Evolutionary conservation across 257 asterid species (phyloP).

Genomic region (Mentha longifolia): DNA sequence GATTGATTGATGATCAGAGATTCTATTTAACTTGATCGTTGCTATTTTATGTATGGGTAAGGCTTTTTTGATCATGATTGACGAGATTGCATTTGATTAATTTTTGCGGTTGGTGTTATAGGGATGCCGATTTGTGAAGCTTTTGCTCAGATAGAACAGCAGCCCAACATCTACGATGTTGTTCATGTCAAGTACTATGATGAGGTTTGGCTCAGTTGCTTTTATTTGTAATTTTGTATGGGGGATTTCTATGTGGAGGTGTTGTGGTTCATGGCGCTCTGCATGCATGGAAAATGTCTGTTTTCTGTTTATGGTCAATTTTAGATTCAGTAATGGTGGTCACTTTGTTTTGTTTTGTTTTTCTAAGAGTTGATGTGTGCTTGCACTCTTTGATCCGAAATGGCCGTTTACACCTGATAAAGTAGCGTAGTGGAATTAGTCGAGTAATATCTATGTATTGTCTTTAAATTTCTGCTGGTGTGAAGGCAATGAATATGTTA

Average conservation of each 20-base stretch:
- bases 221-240: background rate
- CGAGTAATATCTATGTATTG: background rate
- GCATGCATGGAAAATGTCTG: slow-evolving; percentile 7
- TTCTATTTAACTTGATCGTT: background rate
- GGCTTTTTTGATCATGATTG: background rate
- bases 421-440: slow-evolving; percentile 14
- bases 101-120: slow-evolving; percentile 30
- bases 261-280: background rate
- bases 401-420: background rate
- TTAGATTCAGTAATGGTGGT: background rate
- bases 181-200: slow-evolving; percentile 87
- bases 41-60: background rate
- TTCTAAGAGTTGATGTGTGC: background rate
- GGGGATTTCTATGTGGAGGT: background rate
- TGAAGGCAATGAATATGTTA: background rate
- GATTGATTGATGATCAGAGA: background rate
- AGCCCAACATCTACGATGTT: slow-evolving; percentile 76
- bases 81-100: slow-evolving; percentile 23
- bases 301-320: background rate
- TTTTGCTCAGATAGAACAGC: slow-evolving; percentile 85
- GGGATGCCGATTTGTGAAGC: slow-evolving; percentile 93
- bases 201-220: slow-evolving; percentile 60
- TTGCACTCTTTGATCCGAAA: background rate
- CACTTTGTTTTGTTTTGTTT: too few relatives aligned
- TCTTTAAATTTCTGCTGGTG: background rate